A percentile compares a stretch with the other conserved stretches of the same genome.
Evolutionary conservation across 331 rosid genomes (phyloP).

Genomic region (Stylosanthes scabra): DNA sequence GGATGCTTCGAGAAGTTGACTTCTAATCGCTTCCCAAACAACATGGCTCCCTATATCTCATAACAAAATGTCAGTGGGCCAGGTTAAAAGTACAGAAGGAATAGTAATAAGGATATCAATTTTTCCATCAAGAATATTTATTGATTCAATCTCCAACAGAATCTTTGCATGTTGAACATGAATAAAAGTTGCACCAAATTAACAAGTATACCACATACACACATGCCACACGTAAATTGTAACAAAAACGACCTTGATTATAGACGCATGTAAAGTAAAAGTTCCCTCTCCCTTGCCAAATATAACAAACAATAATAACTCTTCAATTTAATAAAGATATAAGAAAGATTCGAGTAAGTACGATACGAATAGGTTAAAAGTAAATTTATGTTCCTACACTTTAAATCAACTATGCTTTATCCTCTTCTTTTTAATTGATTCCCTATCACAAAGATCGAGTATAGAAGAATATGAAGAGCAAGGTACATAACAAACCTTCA

Average conservation of each 20-base stretch:
- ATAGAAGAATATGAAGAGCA: background rate
- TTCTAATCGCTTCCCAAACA: slow-evolving; percentile 85
- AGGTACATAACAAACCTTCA: slow-evolving; percentile 67
- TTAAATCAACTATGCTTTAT: background rate
- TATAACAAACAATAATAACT: slow-evolving; percentile 1
- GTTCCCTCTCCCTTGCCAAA: background rate
- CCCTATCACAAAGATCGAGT: background rate
- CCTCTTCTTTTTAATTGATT: background rate
- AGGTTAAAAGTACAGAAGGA: background rate
- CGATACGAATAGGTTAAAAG: too few relatives aligned
- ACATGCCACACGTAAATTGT: background rate
- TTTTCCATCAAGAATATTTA: slow-evolving; percentile 4
- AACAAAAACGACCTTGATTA: background rate
- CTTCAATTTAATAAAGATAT: background rate
- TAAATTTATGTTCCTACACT: too few relatives aligned
- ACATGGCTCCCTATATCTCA: slow-evolving; percentile 72
- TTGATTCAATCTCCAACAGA: slow-evolving; percentile 20
- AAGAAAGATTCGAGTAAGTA: too few relatives aligned
- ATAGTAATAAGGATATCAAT: background rate
- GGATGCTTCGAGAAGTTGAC: slow-evolving; percentile 94
- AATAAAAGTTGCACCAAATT: background rate
- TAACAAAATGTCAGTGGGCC: slow-evolving; percentile 1
- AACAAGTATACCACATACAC: background rate
- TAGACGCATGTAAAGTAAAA: background rate
- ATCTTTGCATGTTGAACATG: slow-evolving; percentile 2